Conservation (phyloP, 2,329 filamentous ascomycete genomes). For the Delphinella strobiligena region DNA sequence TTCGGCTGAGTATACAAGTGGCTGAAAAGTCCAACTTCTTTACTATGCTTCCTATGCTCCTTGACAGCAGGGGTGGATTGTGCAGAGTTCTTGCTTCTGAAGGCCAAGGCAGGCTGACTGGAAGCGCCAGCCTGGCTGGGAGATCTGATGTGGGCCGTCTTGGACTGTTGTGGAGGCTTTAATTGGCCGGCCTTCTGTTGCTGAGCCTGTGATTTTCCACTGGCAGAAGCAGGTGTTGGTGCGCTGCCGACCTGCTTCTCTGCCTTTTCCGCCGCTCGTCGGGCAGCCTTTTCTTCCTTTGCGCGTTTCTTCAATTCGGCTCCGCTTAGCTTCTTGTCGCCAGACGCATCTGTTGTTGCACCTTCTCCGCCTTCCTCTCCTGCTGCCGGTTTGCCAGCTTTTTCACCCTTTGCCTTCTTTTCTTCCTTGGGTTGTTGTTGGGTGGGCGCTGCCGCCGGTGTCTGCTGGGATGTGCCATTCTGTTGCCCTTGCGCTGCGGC, state of each 20-base stretch:
- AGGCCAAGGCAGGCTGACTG: conserved; percentile 22
- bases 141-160: conserved; percentile 13
- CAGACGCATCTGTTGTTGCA: conserved; percentile 9
- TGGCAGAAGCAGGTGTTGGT: neutral
- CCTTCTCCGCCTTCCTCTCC: conserved; percentile 2
- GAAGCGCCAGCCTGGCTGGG: conserved; percentile 10
- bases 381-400: conserved; percentile 7
- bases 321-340: conserved; percentile 47
- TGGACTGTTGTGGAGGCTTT: conserved; percentile 15
- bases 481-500: neutral
- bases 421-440: too few species aligned
- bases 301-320: conserved; percentile 80
- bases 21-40: conserved; percentile 65
- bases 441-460: too few species aligned
- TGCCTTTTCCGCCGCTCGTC: conserved; percentile 46
- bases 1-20: conserved; percentile 63
- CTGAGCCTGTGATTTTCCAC: conserved; percentile 6
- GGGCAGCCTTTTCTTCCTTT: conserved; percentile 83
- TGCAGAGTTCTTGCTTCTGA: conserved; percentile 12
- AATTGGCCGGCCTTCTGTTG: conserved; percentile 18
- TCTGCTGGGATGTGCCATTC: neutral
- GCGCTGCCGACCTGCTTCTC: conserved; percentile 10
- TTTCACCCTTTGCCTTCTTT: conserved; percentile 7
- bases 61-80: conserved; percentile 19
- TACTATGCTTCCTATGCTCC: conserved; percentile 43